Evolutionary conservation across 306 rosid species (phyloP), one percentile per base, ranked within the genome.

Genomic region (Bauhinia variegata): DNA sequence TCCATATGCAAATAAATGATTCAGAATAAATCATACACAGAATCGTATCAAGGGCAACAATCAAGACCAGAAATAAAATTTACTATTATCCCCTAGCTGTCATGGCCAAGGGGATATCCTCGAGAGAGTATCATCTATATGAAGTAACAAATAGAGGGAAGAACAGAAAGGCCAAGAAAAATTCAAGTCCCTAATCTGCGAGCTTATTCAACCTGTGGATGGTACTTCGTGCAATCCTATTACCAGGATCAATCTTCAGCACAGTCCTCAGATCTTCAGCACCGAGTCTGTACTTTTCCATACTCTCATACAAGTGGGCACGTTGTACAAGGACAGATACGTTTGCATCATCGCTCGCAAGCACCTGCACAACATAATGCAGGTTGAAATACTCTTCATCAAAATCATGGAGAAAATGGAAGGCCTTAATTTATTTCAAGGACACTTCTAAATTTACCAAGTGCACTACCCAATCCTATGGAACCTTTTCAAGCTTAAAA

Each of bases 261-360:
- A 88, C 99, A 53, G 78, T 78, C 78, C 95, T 88, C 68, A 93
- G 83, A 50, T 93, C 99, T 80, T 93, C 96, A 9, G 99, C 90
- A 55, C 99, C 99, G 50, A 90, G 96, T 81, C 30, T 95, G 87
- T 95, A 95, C 82, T 90, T 95, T 73, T 95, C 99, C 96, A 95
- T 95, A 74, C 99, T 90, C 74, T 95, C 99, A 16, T 90, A 95
- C 56, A 95, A 75, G 58, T 90, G 99, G 4, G 97, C 99, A 53
- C 99, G 96, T 75, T 90, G 99, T 47, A 95, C 99, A 0, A 95
- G 96, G 80, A 85, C 87, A 50, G 86, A 51, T 39, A 86, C 95
- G 62, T 90, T 95, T 72, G 77, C 77, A 16, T 68, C 84, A 56
- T 90, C 85, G 15, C 77, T 68, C 60, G 85, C 95, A 32, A 95